Evolutionary conservation across 1,139 yeast species (phyloP), one percentile per base, ranked within the genome.

Genomic region (Entelexis paramagnoliae): DNA sequence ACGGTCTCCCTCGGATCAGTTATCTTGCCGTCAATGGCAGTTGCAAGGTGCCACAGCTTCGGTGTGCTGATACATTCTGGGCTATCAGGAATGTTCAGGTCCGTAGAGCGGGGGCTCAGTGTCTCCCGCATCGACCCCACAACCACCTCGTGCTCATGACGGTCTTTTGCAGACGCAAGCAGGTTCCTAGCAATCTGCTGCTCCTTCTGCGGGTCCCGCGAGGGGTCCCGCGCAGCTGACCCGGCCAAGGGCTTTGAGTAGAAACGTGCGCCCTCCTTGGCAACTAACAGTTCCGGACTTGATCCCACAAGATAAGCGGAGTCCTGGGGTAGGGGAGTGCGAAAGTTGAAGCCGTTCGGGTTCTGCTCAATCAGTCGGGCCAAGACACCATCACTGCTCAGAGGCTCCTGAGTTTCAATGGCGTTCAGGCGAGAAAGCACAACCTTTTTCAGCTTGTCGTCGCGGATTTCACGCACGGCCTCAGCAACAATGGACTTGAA

Each of bases 171-270:
- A 4, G 55, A 52, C 3, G 34, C 22, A 1, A 49, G 35, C 9
- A 54, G 46, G 5, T 11, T 17, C 2, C 44, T 16, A 4, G 36
- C 40, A 5, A 44, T 20, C 11, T 24, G 41, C 14, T 16, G 13
- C 11, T 52, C 55, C 10, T 46, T n/a, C 2, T 28, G 35, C 11
- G 49, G 34, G 5, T 33, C 47, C 1, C 29, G 39, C 6, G 40
- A 3, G 13, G 47, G 22, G 8, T 35, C 42, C 2, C 56, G 55
- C 14, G 51, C 45, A 3, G 56, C 56, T 3, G 56, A 51, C 7
- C 56, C 56, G 8, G 56, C 56, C 17, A 54, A 20, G 1, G 56
- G 56, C 40, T 49, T 47, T 19, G 55, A 54, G 43, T 19, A 10
- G 34, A 54, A 54, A 2, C 9, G 14, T 1, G 28, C 26, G 10